Percentiles rank a stretch among this genome's conserved stretches.
These are phyloP conservation scores for Saturnispora sekii DNA, from an alignment of 805 yeast genomes.

Conservation along the genomic window DNA sequence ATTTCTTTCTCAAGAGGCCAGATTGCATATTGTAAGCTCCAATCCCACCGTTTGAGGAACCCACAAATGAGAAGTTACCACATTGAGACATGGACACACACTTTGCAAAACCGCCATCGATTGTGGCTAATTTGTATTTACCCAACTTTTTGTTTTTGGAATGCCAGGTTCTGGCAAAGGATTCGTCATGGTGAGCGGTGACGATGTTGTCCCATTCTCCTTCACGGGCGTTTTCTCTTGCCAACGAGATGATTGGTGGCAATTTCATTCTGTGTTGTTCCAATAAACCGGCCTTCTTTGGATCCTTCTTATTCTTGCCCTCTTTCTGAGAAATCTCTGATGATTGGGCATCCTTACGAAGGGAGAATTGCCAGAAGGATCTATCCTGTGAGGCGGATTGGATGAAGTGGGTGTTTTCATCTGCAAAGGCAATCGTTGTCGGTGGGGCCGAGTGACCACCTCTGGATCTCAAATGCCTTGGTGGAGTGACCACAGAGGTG, in stretches of 20 bases:
- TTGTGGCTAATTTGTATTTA: constrained; percentile 54
- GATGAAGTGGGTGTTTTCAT: constrained; percentile 66
- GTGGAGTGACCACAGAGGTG: constrained; percentile 67
- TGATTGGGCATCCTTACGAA: constrained; percentile 93
- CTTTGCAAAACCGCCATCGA: constrained; percentile 70
- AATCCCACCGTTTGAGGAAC: constrained; percentile 78
- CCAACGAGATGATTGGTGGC: constrained; percentile 63
- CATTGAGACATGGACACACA: constrained; percentile 78
- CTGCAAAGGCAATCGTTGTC: constrained; percentile 61
- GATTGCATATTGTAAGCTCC: constrained; percentile 86
- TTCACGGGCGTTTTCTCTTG: constrained; percentile 64
- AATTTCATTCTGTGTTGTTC: constrained; percentile 54
- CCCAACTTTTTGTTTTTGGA: constrained; percentile 74
- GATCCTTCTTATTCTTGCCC: constrained; percentile 33
- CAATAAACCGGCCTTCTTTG: constrained; percentile 46
- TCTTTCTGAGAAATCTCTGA: constrained; percentile 82
- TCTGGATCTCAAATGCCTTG: constrained; percentile 82
- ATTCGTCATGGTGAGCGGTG: constrained; percentile 79
- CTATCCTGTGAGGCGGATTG: constrained; percentile 81
- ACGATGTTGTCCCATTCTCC: constrained; percentile 92
- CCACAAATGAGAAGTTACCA: constrained; percentile 91
- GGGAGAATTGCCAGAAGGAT: constrained; percentile 84
- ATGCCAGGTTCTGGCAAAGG: constrained; percentile 87
- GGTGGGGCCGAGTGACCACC: constrained; percentile 98
- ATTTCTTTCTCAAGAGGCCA: constrained; percentile 67